These are phyloP conservation scores for Pleurotus pulmonarius DNA, from an alignment of 768 basidiomycete genomes.

Conservation along the genomic window DNA sequence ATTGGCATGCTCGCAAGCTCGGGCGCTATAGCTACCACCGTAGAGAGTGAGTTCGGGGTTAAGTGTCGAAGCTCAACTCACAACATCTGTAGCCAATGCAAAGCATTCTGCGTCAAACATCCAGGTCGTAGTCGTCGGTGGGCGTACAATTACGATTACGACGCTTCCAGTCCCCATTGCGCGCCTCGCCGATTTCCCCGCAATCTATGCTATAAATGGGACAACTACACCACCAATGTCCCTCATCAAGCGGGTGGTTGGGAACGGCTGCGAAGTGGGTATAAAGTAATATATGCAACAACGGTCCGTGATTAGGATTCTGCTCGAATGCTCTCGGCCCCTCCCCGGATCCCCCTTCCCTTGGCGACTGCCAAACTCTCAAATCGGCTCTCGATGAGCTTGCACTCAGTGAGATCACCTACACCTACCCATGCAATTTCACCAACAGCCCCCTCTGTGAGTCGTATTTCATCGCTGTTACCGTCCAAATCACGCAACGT, in stretches of 20 bases:
- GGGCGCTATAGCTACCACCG: too few species aligned
- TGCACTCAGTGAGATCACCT: slow-evolving; percentile 5
- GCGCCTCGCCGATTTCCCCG: background rate
- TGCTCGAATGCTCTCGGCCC: slow-evolving; percentile 8
- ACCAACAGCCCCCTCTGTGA: slow-evolving; percentile 1
- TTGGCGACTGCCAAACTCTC: slow-evolving; percentile 4
- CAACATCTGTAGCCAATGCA: too few species aligned
- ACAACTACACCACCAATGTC: background rate
- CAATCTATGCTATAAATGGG: too few species aligned
- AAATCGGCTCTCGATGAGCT: slow-evolving; percentile 1
- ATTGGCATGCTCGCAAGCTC: too few species aligned
- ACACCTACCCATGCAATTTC: slow-evolving; percentile 8
- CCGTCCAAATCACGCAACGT: background rate
- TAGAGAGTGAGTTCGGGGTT: too few species aligned
- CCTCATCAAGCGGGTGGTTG: background rate
- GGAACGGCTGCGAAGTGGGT: background rate
- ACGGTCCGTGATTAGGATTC: background rate
- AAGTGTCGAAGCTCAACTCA: too few species aligned
- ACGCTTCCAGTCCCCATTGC: background rate
- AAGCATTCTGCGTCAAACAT: background rate
- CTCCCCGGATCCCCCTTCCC: background rate
- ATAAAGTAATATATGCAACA: too few species aligned
- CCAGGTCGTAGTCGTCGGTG: background rate
- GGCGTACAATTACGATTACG: background rate
- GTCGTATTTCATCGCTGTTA: background rate